Percentiles rank a stretch among this genome's conserved stretches.
Conservation (phyloP, 495 filamentous ascomycete species). For the Penicillium egyptiacum region DNA sequence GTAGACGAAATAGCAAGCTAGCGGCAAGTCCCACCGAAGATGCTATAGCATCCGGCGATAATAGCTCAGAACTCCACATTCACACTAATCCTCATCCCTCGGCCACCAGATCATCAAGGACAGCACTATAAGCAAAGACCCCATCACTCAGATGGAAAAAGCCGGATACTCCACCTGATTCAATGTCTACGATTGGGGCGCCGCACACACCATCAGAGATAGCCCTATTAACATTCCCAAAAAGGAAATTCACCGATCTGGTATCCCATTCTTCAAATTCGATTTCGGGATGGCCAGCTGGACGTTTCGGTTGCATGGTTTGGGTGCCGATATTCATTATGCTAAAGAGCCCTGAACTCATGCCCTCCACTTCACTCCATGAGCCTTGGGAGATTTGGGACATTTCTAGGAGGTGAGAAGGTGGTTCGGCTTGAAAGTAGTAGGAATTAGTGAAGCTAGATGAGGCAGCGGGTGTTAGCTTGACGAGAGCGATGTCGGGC, state of each 20-base stretch:
- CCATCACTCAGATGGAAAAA: conserved; percentile 32
- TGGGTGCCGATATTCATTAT: conserved; percentile 12
- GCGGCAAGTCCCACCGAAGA: background rate
- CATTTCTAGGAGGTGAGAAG: conserved; percentile 3
- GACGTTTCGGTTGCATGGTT: conserved; percentile 17
- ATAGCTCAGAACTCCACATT: background rate
- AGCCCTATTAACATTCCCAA: conserved; percentile 23
- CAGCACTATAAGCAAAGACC: conserved; percentile 24
- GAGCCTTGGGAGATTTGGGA: conserved; percentile 13
- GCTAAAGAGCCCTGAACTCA: conserved; percentile 26
- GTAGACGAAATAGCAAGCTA: background rate
- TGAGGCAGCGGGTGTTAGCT: conserved; percentile 23
- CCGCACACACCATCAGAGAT: conserved; percentile 30
- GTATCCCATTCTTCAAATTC: conserved; percentile 19
- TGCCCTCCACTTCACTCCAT: conserved; percentile 22
- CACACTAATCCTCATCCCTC: conserved; percentile 24
- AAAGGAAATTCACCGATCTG: conserved; percentile 17
- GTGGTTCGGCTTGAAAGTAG: conserved; percentile 31
- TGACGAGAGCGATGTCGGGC: conserved; percentile 25
- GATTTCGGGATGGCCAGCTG: conserved; percentile 21
- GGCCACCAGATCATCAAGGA: conserved; percentile 31
- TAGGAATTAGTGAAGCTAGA: conserved; percentile 24
- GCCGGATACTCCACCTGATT: conserved; percentile 25
- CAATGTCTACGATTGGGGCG: conserved; percentile 29
- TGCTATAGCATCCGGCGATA: background rate